Evolutionary conservation across 352 stramenopile genomes (phyloP), one percentile per base, ranked within the genome.

Genomic region (Globisporangium viniferum): DNA sequence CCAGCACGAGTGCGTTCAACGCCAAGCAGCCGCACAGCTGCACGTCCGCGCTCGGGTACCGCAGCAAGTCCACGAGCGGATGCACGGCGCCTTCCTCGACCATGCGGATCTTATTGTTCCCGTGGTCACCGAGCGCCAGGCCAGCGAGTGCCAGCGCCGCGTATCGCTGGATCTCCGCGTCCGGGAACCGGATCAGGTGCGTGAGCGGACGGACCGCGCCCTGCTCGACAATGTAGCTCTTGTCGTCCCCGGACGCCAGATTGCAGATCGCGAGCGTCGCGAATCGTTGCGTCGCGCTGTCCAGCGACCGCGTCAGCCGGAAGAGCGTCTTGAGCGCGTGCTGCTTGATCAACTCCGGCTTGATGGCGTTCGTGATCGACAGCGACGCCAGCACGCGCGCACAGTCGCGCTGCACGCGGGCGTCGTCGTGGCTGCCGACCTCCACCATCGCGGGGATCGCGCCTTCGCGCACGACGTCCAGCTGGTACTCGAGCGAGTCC

Each of bases 111-210:
- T 98, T 99, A 78, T 98, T 97, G 64, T 88, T 86, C n/a, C 86
- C 86, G 66, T 98, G 89, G 66, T 93, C 93, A 31, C 96, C 97
- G 1, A 99, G 77, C 1, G 89, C 92, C 27, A 99, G 74, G 27
- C 89, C 96, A 18, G 96, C 95, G 8, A 99, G 74, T 18, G 95
- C 87, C 58, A 99, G 80, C 6, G 93, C 89, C 15, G 96, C 95
- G 62, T 97, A 98, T 3, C 95, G 84, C 78, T 99, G 95, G 66
- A 99, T 98, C 73, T 99, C 92, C 10, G 95, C 80, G 66, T 99
- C 95, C 5, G 95, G 96, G 69, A 98, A 99, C 22, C 95, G 82
- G 9, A 96, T 84, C 53, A 99, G 73, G 69, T 99, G 98, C 15
- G 97, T 94, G 10, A 99, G 83, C 18, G 97, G 90, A n/a, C 94